Evolutionary conservation across 495 filamentous ascomycete species (phyloP).

Genomic region (Oleoguttula mirabilis): DNA sequence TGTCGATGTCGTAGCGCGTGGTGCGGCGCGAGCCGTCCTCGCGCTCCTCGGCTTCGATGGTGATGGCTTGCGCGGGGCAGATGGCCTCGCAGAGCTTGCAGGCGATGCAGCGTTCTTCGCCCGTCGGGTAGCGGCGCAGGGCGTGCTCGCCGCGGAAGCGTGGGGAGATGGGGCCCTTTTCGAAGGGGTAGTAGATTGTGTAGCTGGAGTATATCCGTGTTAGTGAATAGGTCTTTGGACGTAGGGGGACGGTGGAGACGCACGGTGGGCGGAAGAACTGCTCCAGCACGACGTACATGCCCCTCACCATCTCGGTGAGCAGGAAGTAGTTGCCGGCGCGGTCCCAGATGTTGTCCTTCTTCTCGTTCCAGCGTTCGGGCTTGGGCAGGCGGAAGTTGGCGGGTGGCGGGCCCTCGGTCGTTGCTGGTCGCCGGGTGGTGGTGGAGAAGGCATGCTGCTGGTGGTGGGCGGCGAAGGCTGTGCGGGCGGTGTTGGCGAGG

Average conservation of each 20-base stretch:
- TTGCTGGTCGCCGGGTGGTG: conserved; percentile 49
- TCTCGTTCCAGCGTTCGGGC: conserved; percentile 57
- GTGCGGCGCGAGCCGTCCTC: conserved; percentile 88
- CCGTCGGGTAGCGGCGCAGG: conserved; percentile 85
- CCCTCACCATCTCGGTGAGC: conserved; percentile 84
- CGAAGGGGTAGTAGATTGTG: conserved; percentile 97
- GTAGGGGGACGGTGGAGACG: conserved; percentile 32
- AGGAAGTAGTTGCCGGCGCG: conserved; percentile 87
- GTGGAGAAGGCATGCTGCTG: conserved; percentile 41
- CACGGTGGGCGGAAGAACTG: conserved; percentile 96
- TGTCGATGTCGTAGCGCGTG: conserved; percentile 97
- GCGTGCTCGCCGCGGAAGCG: conserved; percentile 97
- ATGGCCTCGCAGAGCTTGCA: conserved; percentile 99
- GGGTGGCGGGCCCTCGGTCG: conserved; percentile 63
- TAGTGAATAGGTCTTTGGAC: too few relatives aligned
- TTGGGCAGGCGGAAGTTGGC: conserved; percentile 61
- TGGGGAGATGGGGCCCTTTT: conserved; percentile 96
- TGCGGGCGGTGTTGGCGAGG: conserved; percentile 3
- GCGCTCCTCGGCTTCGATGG: conserved; percentile 96
- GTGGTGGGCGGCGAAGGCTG: conserved; percentile 2
- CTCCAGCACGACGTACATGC: conserved; percentile 96
- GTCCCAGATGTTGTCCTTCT: conserved; percentile 58
- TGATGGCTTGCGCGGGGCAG: conserved; percentile 93
- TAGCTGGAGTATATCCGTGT: too few relatives aligned
- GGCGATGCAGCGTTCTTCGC: conserved; percentile 96